Evolutionary conservation across 306 rosid genomes (phyloP).

Genomic region (Amphicarpaea edgeworthii): DNA sequence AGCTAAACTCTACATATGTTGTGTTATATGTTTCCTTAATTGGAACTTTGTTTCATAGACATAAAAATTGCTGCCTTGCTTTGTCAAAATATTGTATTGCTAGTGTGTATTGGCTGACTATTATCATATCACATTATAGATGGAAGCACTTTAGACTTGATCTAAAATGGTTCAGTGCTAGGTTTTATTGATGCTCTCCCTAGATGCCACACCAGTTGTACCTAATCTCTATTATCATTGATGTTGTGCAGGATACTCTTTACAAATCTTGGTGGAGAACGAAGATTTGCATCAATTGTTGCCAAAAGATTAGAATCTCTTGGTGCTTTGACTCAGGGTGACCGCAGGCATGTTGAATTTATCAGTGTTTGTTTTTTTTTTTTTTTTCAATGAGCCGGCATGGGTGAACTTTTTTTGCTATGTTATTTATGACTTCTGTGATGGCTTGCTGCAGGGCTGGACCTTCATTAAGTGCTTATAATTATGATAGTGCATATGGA

Average conservation of each 20-base stretch:
- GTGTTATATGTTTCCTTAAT: background rate
- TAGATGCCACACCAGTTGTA: slow-evolving; percentile 7
- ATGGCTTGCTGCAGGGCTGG: slow-evolving; percentile 86
- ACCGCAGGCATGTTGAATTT: slow-evolving; percentile 80
- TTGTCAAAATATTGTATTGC: slow-evolving; percentile 28
- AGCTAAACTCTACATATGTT: background rate
- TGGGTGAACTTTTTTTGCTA: slow-evolving; percentile 38
- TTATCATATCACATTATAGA: background rate
- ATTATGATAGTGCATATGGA: slow-evolving; percentile 95
- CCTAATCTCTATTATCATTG: slow-evolving; percentile 35
- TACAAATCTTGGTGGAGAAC: slow-evolving; percentile 96
- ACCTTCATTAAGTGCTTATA: slow-evolving; percentile 86
- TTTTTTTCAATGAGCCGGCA: slow-evolving; percentile 29
- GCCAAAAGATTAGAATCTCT: slow-evolving; percentile 98
- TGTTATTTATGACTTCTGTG: slow-evolving; percentile 48
- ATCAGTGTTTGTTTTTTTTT: slow-evolving; percentile 39
- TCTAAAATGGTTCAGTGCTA: slow-evolving; percentile 22
- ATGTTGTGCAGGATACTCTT: slow-evolving; percentile 80
- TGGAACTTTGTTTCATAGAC: slow-evolving; percentile 21
- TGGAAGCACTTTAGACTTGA: slow-evolving; percentile 28
- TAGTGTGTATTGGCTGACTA: slow-evolving; percentile 26
- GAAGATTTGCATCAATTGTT: slow-evolving; percentile 98
- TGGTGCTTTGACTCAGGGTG: slow-evolving; percentile 99
- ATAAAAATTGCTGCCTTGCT: slow-evolving; percentile 20
- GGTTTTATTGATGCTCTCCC: slow-evolving; percentile 24